Conservation (phyloP, 2,329 filamentous ascomycete genomes). For the Aureobasidium musti region DNA sequence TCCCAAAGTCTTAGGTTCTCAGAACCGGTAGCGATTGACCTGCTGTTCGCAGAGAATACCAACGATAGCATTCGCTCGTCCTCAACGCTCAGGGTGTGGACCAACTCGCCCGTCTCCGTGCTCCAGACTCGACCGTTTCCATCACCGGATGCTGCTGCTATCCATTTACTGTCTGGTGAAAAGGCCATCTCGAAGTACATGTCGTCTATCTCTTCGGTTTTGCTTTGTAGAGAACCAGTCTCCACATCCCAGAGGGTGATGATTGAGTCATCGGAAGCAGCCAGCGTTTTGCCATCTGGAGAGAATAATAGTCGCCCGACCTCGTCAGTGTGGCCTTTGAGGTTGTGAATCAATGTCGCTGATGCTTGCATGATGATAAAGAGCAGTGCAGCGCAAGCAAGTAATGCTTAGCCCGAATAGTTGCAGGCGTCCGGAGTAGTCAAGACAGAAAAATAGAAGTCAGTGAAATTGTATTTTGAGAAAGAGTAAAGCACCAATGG, state of each 20-base stretch:
- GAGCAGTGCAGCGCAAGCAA: neutral
- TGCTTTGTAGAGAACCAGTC: neutral
- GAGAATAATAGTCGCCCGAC: neutral
- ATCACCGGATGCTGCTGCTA: neutral
- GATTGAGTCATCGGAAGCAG: neutral
- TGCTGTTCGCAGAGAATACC: slow-evolving; percentile 1
- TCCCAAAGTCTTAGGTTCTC: neutral
- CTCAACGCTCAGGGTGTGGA: neutral
- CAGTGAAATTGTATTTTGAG: neutral
- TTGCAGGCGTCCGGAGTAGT: too few species aligned
- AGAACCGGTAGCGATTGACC: neutral
- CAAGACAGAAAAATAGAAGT: too few species aligned
- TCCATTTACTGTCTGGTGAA: slow-evolving; percentile 1
- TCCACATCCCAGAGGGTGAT: slow-evolving; percentile 11
- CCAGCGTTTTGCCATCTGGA: neutral
- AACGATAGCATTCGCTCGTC: slow-evolving; percentile 7
- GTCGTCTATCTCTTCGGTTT: neutral
- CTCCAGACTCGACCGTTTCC: slow-evolving; percentile 4
- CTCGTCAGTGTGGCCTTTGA: neutral
- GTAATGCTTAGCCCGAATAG: too few species aligned
- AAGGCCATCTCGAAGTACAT: neutral
- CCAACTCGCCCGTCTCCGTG: neutral
- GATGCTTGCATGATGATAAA: slow-evolving; percentile 4
- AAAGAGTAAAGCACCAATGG: neutral
- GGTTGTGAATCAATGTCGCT: neutral